Base-by-base conservation (phyloP, 345 rosid species). In the Linum trigynum region DNA sequence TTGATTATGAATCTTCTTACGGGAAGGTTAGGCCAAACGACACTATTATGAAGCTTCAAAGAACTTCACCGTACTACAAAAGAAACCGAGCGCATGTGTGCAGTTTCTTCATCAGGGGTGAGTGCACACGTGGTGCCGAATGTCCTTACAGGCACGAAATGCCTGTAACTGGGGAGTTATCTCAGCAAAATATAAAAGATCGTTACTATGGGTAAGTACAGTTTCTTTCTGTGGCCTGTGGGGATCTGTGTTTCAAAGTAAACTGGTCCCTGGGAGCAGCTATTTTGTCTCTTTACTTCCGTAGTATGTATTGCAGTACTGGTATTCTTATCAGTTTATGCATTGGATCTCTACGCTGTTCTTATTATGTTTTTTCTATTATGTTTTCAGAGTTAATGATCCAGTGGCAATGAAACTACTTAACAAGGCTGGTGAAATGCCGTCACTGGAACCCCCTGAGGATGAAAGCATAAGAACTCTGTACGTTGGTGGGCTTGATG, bases 71-170 rank as follows among this genome's bases (percentile, higher is more conserved):
- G 11, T 92, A 88, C 77, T 90, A 92, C 72, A 90, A 92, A 75
- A 78, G 98, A 67, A 92, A 92, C 55, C 59, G 94, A 75, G 97
- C 98, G 57, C 98, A 92, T 82, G 86, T 92, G 70, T 92, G 98
- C 83, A 92, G 97, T 80, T 92, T 92, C 80, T 92, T 66, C 69
- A 81, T 88, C 59, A 81, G 97, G 32, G 98, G 97, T 66, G 97
- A 92, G 77, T 92, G 98, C 76, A 90, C 96, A 42, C 77, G 98
- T 83, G 98, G 98, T 78, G 87, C 81, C 4, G 98, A 92, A 69
- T 92, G 97, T 75, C 98, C 96, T 55, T 92, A 90, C 67, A 82
- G 97, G 75, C 98, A 92, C 67, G 97, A 92, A 84, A 92, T 92
- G 97, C 97, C 98, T 0, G 80, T 72, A 71, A 86, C 97, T 9